These are phyloP conservation scores for Xylaria sp. DNA, from an alignment of 2,329 filamentous ascomycete species.

Conservation along the genomic window DNA sequence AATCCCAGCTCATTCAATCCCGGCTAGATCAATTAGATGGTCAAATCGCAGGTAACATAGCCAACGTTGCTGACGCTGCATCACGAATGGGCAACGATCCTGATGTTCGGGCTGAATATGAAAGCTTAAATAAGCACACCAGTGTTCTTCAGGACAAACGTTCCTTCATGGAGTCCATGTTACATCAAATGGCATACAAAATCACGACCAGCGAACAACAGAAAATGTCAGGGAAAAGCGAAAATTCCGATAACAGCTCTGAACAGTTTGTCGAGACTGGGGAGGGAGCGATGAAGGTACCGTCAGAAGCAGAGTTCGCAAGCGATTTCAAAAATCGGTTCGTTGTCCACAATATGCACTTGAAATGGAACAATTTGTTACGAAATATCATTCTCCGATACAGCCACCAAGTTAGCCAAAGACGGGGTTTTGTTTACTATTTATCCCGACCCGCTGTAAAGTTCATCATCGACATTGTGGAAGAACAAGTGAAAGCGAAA, in stretches of 20 bases:
- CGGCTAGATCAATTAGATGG: conserved; percentile 81
- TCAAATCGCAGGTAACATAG: conserved; percentile 80
- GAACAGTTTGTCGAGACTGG: conserved; percentile 62
- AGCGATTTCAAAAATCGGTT: conserved; percentile 99
- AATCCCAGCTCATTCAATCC: conserved; percentile 84
- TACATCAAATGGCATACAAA: conserved; percentile 60
- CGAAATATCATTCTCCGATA: conserved; percentile 97
- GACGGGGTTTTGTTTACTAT: conserved; percentile 97
- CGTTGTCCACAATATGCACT: conserved; percentile 95
- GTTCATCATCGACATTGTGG: conserved; percentile 96
- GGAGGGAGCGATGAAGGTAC: conserved; percentile 71
- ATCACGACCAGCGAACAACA: conserved; percentile 48
- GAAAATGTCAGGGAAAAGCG: conserved; percentile 33
- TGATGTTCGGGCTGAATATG: conserved; percentile 67
- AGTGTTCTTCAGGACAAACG: conserved; percentile 68
- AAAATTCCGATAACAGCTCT: conserved; percentile 48
- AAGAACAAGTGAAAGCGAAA: conserved; percentile 86
- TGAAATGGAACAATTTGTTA: conserved; percentile 98
- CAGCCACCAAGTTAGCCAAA: conserved; percentile 95
- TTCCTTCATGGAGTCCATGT: conserved; percentile 68
- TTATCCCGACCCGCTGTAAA: conserved; percentile 95
- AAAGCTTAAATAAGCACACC: conserved; percentile 67
- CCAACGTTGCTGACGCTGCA: conserved; percentile 80
- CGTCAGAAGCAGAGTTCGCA: conserved; percentile 81
- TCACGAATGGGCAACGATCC: conserved; percentile 68